Evolutionary conservation across 2,329 filamentous ascomycete genomes (phyloP), one percentile per base, ranked within the genome.

Genomic region (Cercospora canescens): DNA sequence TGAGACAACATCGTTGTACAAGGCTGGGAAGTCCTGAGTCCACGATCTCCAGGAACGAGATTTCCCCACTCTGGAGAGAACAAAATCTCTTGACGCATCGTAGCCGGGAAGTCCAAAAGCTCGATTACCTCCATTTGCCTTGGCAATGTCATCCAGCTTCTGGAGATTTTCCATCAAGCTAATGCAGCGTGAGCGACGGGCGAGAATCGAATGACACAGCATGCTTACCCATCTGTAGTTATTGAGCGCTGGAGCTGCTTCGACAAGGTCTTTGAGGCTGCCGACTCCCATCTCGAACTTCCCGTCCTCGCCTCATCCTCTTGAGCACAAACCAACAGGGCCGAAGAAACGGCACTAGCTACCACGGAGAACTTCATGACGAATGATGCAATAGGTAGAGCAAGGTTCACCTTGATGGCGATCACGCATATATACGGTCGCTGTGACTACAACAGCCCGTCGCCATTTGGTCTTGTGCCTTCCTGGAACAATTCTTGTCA

Each of bases 101-200:
- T 84, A 89, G 14, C 87, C 87, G 1, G 86, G 85, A 9, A 85
- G 78, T 14, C 87, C 87, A 65, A 87, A 88, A 5, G 87, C 87
- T 59, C 87, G 81, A 75, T 87, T 88, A 16, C 86, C 86, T 41
- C 84, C 85, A 70, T 89, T 85, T 60, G 82, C 79, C 32, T 76
- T 77, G 12, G 81, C 86, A 62, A 88, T 88, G 50, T 81, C 76
- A 72, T 88, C 80, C 6, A 89, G 79, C 64, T 83, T 80, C 71
- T 81, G 79, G n/a, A 89, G 82, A 54, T 85, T 85, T 62, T 81
- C 79, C 74, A 84, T 80, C 21, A 89, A 78, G 24, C 86, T 87
- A 59, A 8, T 32, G 6, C 9, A 8, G 6, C 24, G 16, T 62
- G 21, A 59, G 58, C 30, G 28, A 30, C 18, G 24, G 1, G 7